Evolutionary conservation across 305 asterid species (phyloP), one percentile per base, ranked within the genome.

Genomic region (Fraxinus albicans): DNA sequence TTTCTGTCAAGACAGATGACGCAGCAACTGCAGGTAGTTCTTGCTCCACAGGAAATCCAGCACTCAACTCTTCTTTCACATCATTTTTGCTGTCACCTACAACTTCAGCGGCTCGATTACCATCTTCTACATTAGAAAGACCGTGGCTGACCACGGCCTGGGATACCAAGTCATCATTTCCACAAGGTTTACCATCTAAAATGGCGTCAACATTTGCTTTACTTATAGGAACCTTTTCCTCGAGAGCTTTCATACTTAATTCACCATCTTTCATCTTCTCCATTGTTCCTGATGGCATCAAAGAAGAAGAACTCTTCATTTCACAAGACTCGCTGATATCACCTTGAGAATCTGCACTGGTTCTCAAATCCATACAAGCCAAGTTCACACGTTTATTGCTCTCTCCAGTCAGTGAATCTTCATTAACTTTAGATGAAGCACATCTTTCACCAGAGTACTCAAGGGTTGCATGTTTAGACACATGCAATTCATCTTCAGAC

Each of bases 251-350:
- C 73, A 79, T 74, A 81, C 53, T 81, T 77, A 80, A 53, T 76
- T 88, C 89, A 25, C 79, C 84, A 63, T 85, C 88, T 72, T 78
- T 83, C 31, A 67, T 87, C 77, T 77, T 90, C 60, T 84, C 85
- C 0, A 23, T 82, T 73, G 84, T 76, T n/a, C 35, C 36, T 21
- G 84, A 70, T 73, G 85, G 86, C 4, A 85, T 77, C 23, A 75
- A 40, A 23, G 88, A 81, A 83, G 47, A 79, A 3, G 87, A 21
- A 69, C 79, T 86, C 63, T 63, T 73, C 87, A 77, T 83, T 82
- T 86, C 88, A 78, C 81, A 78, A 0, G 85, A 58, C 85, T 60
- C 92, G 78, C 77, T 76, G 55, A 38, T 80, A 78, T 47, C 86
- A 80, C 79, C 38, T n/a, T 70, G 72, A 27, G 40, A 60, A 35